A percentile compares a stretch with the other conserved stretches of the same genome.
Evolutionary conservation across 2,329 filamentous ascomycete species (phyloP).

Genomic region (Verticillium klebahnii): DNA sequence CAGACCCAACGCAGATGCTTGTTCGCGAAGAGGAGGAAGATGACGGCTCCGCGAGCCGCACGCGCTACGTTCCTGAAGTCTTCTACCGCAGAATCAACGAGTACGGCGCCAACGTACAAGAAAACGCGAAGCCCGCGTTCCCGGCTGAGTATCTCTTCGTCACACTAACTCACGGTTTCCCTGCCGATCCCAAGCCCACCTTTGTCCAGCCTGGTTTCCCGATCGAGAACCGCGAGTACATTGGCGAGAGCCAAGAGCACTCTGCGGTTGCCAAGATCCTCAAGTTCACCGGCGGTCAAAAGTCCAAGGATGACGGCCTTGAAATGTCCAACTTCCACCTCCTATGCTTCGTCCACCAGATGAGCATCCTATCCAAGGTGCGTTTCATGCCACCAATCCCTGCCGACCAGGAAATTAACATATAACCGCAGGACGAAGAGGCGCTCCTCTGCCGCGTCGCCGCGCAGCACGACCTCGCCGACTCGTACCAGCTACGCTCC

Average conservation of each 20-base stretch:
- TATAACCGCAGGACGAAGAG: conserved; percentile 71
- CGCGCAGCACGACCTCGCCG: conserved; percentile 71
- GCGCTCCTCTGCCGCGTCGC: conserved; percentile 80
- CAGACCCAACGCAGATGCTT: conserved; percentile 89
- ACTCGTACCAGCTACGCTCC: conserved; percentile 78
- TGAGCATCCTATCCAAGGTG: conserved; percentile 84
- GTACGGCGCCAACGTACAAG: conserved; percentile 91
- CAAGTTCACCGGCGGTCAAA: conserved; percentile 54
- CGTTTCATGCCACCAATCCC: conserved; percentile 18
- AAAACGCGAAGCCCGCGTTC: conserved; percentile 94
- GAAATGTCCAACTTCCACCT: conserved; percentile 91
- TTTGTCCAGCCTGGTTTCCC: conserved; percentile 76
- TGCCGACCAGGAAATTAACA: background rate
- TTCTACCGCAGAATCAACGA: conserved; percentile 96
- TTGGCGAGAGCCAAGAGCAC: conserved; percentile 82
- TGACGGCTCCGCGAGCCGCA: conserved; percentile 60
- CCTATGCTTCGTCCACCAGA: conserved; percentile 76
- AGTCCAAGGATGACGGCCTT: conserved; percentile 56
- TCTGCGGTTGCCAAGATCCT: conserved; percentile 64
- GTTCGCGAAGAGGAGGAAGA: conserved; percentile 90
- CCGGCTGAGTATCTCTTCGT: conserved; percentile 95
- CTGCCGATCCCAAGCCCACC: conserved; percentile 68
- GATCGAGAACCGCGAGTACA: conserved; percentile 83
- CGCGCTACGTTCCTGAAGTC: conserved; percentile 92
- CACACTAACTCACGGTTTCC: conserved; percentile 94